Conservation (phyloP, 305 asterid species). For the Solanum hybrid region DNA sequence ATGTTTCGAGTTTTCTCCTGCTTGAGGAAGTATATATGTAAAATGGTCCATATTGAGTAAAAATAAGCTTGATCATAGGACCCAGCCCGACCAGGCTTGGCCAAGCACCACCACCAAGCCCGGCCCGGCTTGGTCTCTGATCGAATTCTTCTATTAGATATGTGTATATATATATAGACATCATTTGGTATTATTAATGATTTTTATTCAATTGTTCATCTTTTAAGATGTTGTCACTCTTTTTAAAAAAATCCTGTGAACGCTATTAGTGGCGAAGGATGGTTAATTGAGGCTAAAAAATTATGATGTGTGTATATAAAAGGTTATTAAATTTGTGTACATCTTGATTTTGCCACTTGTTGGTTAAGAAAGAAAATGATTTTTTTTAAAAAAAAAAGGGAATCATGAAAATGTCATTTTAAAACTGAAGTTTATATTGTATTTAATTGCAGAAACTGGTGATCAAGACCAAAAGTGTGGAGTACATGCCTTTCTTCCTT, state of each 20-base stretch:
- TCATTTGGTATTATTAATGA: neutral
- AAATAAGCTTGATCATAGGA: neutral
- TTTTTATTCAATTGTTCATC: too few species aligned
- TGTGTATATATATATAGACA: too few species aligned
- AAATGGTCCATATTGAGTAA: neutral
- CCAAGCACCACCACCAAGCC: neutral
- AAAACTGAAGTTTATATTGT: constrained; percentile 7
- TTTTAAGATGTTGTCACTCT: neutral
- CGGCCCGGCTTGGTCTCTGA: neutral
- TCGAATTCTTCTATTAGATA: too few species aligned
- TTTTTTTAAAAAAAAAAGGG: neutral
- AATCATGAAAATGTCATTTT: neutral
- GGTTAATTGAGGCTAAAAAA: neutral
- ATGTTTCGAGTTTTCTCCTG: neutral
- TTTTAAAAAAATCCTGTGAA: fast-evolving
- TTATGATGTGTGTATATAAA: neutral
- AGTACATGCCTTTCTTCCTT: constrained; percentile 57
- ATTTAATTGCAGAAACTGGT: constrained; percentile 44
- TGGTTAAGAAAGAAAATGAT: neutral
- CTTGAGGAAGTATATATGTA: neutral
- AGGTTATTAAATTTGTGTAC: neutral
- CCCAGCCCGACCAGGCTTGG: neutral
- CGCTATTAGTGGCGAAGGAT: neutral
- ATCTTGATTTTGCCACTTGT: neutral
- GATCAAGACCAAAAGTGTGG: constrained; percentile 56